A percentile compares a stretch with the other conserved stretches of the same genome.
Conservation (phyloP, 1,284 basidiomycete genomes). For the Sanghuangporus baumii region DNA sequence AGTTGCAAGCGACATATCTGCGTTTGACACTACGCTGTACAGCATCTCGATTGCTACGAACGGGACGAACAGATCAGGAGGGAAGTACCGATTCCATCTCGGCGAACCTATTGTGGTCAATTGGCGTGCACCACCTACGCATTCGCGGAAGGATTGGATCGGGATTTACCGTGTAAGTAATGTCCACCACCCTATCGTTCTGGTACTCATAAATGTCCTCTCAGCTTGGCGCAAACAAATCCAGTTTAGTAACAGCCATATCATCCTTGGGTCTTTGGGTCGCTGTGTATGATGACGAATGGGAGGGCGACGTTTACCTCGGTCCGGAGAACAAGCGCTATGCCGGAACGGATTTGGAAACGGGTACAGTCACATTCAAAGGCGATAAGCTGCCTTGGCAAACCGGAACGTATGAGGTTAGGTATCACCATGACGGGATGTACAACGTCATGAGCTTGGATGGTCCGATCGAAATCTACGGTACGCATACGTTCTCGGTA, state of each 20-base stretch:
- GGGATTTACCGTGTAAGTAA: conserved; percentile 76
- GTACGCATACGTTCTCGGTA: conserved; percentile 37
- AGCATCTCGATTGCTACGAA: conserved; percentile 57
- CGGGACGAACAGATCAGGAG: conserved; percentile 29
- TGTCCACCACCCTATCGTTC: background rate
- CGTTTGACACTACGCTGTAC: conserved; percentile 78
- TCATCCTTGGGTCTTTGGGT: conserved; percentile 90
- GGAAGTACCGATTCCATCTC: conserved; percentile 70
- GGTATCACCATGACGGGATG: conserved; percentile 90
- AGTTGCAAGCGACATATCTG: conserved; percentile 74
- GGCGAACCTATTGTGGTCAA: conserved; percentile 85
- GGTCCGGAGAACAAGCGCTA: conserved; percentile 36
- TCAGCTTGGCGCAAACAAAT: conserved; percentile 83
- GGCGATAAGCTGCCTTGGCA: conserved; percentile 82
- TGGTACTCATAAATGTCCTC: conserved; percentile 16
- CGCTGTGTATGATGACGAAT: conserved; percentile 87
- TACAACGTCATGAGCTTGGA: conserved; percentile 91
- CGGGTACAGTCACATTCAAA: conserved; percentile 72
- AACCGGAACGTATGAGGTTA: conserved; percentile 82
- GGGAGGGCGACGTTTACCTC: conserved; percentile 81
- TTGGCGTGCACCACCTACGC: conserved; percentile 84
- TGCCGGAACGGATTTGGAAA: conserved; percentile 40
- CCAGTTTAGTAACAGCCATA: conserved; percentile 78
- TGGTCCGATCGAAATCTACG: conserved; percentile 83
- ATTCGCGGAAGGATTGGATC: conserved; percentile 96